These are phyloP conservation scores for Curvularia sp. DNA, from an alignment of 2,329 filamentous ascomycete species.

Conservation along the genomic window DNA sequence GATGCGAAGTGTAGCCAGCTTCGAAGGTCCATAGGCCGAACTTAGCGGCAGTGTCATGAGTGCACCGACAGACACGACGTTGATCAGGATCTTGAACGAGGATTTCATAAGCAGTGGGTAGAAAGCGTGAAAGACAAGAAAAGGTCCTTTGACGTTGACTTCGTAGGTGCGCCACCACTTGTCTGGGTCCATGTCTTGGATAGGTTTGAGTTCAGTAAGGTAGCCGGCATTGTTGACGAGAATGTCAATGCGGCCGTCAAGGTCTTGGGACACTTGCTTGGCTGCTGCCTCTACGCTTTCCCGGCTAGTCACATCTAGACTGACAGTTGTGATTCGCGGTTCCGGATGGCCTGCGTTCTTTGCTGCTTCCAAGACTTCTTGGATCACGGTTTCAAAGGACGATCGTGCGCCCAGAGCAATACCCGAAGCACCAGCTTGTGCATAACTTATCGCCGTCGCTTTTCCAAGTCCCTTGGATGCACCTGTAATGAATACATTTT, in stretches of 20 bases:
- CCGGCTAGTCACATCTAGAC: conserved; percentile 54
- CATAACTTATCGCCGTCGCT: conserved; percentile 61
- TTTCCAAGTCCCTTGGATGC: conserved; percentile 63
- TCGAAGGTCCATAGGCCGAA: conserved; percentile 55
- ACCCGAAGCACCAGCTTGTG: conserved; percentile 60
- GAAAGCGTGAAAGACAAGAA: conserved; percentile 55
- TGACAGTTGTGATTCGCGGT: conserved; percentile 50
- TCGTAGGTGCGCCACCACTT: conserved; percentile 55
- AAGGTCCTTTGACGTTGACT: conserved; percentile 59
- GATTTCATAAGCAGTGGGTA: conserved; percentile 53
- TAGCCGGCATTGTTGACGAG: conserved; percentile 59
- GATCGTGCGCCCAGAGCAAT: conserved; percentile 63
- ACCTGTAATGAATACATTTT: conserved; percentile 61
- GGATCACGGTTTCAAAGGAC: conserved; percentile 45
- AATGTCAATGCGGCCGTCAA: conserved; percentile 49
- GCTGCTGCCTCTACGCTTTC: conserved; percentile 50
- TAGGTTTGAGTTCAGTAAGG: conserved; percentile 35
- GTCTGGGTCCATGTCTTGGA: conserved; percentile 48
- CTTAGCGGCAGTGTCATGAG: conserved; percentile 9
- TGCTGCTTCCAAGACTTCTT: conserved; percentile 49
- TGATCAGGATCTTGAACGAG: conserved; percentile 49
- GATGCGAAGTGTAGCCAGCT: conserved; percentile 59
- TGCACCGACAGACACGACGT: conserved; percentile 55
- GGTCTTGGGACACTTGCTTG: conserved; percentile 34
- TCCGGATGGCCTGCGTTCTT: conserved; percentile 43